Percentiles rank a stretch among this genome's conserved stretches.
Evolutionary conservation across 768 basidiomycete genomes (phyloP).

Genomic region (Suillus clintonianus): DNA sequence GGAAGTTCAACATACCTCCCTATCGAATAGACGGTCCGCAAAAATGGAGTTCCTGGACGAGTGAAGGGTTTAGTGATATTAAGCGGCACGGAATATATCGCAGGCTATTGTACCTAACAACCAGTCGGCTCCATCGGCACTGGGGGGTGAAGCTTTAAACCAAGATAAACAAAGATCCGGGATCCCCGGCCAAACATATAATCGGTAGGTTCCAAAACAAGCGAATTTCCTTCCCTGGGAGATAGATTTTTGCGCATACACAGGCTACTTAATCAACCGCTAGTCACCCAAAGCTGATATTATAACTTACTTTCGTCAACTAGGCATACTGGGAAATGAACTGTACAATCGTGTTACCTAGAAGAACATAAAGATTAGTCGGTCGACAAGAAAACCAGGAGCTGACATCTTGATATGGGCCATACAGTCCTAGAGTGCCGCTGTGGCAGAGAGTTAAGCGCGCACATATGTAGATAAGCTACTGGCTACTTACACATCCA

Average conservation of each 20-base stretch:
- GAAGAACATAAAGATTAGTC: conserved; percentile 7
- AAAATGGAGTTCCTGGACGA: conserved; percentile 57
- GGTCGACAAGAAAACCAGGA: not conserved
- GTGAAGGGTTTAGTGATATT: not conserved
- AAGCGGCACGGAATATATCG: not conserved
- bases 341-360: conserved; percentile 70
- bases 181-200: conserved; percentile 73
- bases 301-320: conserved; percentile 53
- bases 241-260: conserved; percentile 1
- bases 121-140: conserved; percentile 79
- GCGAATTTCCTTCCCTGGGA: conserved; percentile 36
- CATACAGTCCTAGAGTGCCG: conserved; percentile 70
- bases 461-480: not conserved
- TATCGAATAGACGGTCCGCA: conserved; percentile 76
- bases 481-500: conserved; percentile 62
- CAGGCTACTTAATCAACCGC: not conserved
- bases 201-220: conserved; percentile 71
- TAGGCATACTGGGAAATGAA: conserved; percentile 63
- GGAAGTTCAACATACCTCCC: conserved; percentile 55
- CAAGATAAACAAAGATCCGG: conserved; percentile 73
- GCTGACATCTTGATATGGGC: conserved; percentile 76
- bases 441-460: conserved; percentile 35
- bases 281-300: conserved; percentile 59
- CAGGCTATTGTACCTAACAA: conserved; percentile 56
- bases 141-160: conserved; percentile 68